Conservation (phyloP, 305 asterid genomes). For the Rubia tinctorum region DNA sequence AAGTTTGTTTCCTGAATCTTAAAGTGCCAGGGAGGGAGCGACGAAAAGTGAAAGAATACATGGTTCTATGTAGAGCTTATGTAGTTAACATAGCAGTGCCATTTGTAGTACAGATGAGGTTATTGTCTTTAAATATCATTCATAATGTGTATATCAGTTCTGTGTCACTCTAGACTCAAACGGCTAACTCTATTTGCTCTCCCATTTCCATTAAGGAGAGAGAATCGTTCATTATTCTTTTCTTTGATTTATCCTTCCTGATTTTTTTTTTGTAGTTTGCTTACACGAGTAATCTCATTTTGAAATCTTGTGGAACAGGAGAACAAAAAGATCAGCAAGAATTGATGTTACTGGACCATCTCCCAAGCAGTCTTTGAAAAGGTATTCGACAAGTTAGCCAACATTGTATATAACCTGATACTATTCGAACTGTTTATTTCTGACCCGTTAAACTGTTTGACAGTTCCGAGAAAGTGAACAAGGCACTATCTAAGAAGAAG, state of each 20-base stretch:
- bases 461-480: conserved; percentile 54
- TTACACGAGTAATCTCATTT: background rate
- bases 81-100: no score
- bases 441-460: conserved; percentile 8
- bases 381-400: conserved; percentile 31
- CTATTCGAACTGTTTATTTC: background rate
- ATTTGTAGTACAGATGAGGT: background rate
- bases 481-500: conserved; percentile 50
- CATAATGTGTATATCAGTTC: background rate
- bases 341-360: conserved; percentile 25
- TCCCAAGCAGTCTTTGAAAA: conserved; percentile 41
- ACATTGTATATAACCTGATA: background rate
- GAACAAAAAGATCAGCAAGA: conserved; percentile 19
- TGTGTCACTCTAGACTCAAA: background rate
- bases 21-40: background rate
- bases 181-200: background rate
- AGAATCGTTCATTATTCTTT: background rate
- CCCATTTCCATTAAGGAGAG: background rate
- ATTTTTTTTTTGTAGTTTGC: background rate
- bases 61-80: background rate
- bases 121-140: background rate
- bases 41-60: background rate
- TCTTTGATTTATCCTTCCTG: background rate
- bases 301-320: conserved; percentile 23
- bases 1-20: conserved; percentile 6